These are phyloP conservation scores for Castanospermum australe DNA, from an alignment of 306 rosid genomes.

Conservation along the genomic window DNA sequence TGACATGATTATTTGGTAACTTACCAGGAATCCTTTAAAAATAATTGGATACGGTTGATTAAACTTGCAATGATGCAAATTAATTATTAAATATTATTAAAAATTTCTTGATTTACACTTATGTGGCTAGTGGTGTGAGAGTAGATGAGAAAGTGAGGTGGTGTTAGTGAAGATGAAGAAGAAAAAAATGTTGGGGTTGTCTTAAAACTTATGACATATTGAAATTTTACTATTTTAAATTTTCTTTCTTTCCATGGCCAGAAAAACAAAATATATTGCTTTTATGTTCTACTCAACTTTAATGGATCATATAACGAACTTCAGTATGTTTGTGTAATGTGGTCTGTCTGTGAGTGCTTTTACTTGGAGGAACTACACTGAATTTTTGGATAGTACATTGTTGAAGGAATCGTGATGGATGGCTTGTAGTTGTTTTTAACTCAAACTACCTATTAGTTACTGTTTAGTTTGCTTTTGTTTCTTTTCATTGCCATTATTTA, in stretches of 20 bases:
- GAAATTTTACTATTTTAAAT: too few species aligned
- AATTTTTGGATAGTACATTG: not conserved
- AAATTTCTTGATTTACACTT: too few species aligned
- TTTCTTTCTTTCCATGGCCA: too few species aligned
- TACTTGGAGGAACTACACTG: not conserved
- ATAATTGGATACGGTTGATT: too few species aligned
- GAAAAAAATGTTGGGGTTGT: not conserved
- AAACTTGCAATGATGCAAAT: too few species aligned
- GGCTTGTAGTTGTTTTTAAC: not conserved
- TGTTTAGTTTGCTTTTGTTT: conserved; percentile 19
- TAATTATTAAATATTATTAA: too few species aligned
- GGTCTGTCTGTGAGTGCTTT: not conserved
- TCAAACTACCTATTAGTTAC: not conserved
- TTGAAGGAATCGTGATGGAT: not conserved
- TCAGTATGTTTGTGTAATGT: not conserved
- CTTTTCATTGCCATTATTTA: not conserved
- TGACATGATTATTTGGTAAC: too few species aligned
- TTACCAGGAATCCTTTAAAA: too few species aligned
- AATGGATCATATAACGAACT: not conserved
- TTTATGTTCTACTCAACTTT: not conserved
- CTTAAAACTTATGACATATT: too few species aligned
- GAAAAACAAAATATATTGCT: too few species aligned
- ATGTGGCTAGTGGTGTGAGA: not conserved
- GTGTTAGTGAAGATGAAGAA: not conserved
- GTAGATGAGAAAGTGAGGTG: not conserved